Conservation (phyloP, 805 yeast genomes). For the Kregervanrija pseudodelftensis region DNA sequence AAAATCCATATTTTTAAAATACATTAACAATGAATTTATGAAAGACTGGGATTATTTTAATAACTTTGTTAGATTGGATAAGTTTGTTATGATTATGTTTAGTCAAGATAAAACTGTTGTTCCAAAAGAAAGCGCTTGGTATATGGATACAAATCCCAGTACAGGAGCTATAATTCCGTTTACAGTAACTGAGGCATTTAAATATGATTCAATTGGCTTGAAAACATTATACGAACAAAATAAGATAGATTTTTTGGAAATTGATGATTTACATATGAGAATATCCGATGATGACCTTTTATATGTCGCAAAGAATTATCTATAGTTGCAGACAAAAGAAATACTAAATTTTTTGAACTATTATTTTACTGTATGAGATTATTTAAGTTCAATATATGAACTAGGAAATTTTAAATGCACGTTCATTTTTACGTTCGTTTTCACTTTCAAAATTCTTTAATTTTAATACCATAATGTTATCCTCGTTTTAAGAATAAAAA, state of each 20-base stretch:
- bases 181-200: conserved; percentile 41
- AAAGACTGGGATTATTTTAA: conserved; percentile 30
- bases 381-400: too few relatives aligned
- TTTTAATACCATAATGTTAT: too few relatives aligned
- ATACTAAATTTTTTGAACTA: too few relatives aligned
- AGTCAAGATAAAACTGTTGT: conserved; percentile 57
- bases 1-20: conserved; percentile 54
- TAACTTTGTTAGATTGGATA: conserved; percentile 38
- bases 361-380: too few relatives aligned
- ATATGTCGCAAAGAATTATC: conserved; percentile 35
- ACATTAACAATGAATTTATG: conserved; percentile 54
- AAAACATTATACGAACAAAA: conserved; percentile 35
- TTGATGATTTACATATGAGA: conserved; percentile 61
- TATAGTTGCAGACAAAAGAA: conserved; percentile 26
- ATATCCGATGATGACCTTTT: conserved; percentile 46
- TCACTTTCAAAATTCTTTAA: too few relatives aligned
- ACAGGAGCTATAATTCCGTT: conserved; percentile 39
- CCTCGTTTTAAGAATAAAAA: too few relatives aligned
- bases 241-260: conserved; percentile 39
- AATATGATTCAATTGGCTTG: conserved; percentile 56
- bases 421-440: too few relatives aligned
- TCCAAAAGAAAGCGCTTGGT: conserved; percentile 69
- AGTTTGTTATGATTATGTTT: conserved; percentile 55
- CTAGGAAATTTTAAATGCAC: too few relatives aligned
- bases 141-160: conserved; percentile 42